Evolutionary conservation across 2,329 filamentous ascomycete genomes (phyloP).

Genomic region (Botrytis cinerea): DNA sequence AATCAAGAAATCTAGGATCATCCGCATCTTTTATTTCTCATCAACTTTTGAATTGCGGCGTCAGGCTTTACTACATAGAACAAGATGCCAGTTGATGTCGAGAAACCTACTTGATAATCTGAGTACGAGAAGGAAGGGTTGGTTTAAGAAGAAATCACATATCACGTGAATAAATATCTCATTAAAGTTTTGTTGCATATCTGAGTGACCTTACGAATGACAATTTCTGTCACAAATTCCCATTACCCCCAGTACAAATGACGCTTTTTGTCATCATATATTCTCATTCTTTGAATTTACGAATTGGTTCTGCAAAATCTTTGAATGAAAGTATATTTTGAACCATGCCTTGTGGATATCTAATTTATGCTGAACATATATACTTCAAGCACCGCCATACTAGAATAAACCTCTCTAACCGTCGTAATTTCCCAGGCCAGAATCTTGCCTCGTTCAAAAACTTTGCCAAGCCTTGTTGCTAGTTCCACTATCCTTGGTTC

Average conservation of each 20-base stretch:
- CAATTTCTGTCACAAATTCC: neutral
- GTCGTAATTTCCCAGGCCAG: too few species aligned
- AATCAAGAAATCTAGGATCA: neutral
- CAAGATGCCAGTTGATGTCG: neutral
- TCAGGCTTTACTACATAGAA: neutral
- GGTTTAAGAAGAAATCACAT: neutral
- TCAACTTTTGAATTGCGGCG: neutral
- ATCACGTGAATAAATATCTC: neutral
- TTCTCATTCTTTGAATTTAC: neutral
- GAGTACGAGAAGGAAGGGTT: neutral
- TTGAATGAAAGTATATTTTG: neutral
- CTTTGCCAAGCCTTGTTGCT: neutral
- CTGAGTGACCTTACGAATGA: neutral
- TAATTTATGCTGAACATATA: neutral
- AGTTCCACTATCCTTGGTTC: neutral
- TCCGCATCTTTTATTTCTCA: neutral
- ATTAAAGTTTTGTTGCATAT: slow-evolving; percentile 6
- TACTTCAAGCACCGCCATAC: neutral
- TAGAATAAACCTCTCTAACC: neutral
- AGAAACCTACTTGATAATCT: neutral
- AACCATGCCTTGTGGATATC: neutral
- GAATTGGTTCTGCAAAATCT: neutral
- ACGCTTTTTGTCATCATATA: neutral
- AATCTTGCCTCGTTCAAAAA: neutral
- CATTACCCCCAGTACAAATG: neutral